Evolutionary conservation across 2,329 filamentous ascomycete species (phyloP), one percentile per base, ranked within the genome.

Genomic region (Beauveria bassiana): DNA sequence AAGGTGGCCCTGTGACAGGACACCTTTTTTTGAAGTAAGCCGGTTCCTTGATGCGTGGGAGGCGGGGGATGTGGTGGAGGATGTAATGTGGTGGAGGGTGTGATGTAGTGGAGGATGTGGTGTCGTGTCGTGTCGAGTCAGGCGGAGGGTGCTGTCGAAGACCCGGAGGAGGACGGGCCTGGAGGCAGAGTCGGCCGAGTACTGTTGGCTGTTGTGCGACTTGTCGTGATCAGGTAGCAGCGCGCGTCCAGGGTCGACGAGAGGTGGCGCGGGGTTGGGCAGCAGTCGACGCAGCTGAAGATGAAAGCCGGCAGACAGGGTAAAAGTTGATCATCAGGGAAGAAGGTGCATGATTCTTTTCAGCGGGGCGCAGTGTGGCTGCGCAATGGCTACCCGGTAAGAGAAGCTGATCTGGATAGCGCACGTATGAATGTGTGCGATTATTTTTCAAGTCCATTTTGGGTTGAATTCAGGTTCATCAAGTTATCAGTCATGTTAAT

Each of bases 1-100:
- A 63, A 63, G 64, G 65, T 63, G 64, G 51, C 62, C 63, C 61
- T 58, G 46, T 55, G 58, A 49, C 31, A 65, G 64, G 64, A 65
- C 64, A 62, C 59, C 62, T 62, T 61, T 42, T 42, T 52, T 40
- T 53, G 55, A 53, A 38, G 55, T 26, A 31, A 26, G 9, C 24
- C n/a, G 55, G 49, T 61, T 22, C 62, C 53, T 40, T 46, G 53
- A 51, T 26, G 47, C 20, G 24, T 26, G 56, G 8, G 43, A 51
- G 10, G 43, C 20, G 51, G 59, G 46, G 52, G 59, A 10, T 22
- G 51, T 16, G 20, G 31, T 22, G 49, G 22, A 51, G 16, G 22
- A 26, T 28, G 51, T 10, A 52, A 10, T 18, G 51, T 22, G 20
- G 28, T 22, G 43, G 14, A 38, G 34, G 54, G 26, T n/a, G 12